Evolutionary conservation across 495 filamentous ascomycete genomes (phyloP).

Genomic region (Daldinia bambusicola): DNA sequence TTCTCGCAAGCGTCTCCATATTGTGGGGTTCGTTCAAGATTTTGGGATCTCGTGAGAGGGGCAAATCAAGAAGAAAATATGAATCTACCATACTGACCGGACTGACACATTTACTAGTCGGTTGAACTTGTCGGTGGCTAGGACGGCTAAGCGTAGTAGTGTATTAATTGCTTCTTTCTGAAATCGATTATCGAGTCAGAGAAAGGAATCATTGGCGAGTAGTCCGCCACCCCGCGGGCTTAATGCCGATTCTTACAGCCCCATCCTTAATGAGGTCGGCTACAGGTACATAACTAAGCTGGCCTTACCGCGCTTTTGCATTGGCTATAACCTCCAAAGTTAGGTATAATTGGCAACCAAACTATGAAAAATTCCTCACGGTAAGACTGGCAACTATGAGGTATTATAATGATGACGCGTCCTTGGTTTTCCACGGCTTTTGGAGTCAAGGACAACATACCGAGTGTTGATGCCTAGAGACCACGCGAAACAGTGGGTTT

Average conservation of each 20-base stretch:
- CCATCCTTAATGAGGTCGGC: slow-evolving; percentile 7
- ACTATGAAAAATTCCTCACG: background rate
- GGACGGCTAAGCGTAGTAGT: slow-evolving; percentile 8
- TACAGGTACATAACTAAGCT: background rate
- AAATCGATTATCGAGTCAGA: slow-evolving; percentile 12
- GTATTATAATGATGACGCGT: slow-evolving; percentile 26
- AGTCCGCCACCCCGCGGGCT: slow-evolving; percentile 5
- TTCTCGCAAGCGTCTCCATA: slow-evolving; percentile 30
- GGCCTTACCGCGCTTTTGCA: background rate
- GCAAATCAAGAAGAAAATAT: slow-evolving; percentile 7
- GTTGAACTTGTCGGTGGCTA: background rate
- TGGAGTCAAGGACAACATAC: background rate
- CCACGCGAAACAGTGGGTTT: slow-evolving; percentile 6
- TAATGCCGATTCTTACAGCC: slow-evolving; percentile 13
- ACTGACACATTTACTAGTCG: background rate
- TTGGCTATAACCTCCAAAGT: background rate
- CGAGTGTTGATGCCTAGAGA: slow-evolving; percentile 1
- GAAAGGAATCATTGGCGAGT: background rate
- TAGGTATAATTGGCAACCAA: background rate
- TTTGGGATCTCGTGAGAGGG: slow-evolving; percentile 29
- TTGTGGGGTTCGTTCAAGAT: slow-evolving; percentile 39
- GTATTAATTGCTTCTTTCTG: slow-evolving; percentile 7
- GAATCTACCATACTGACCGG: slow-evolving; percentile 6
- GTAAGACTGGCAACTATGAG: slow-evolving; percentile 8
- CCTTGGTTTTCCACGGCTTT: slow-evolving; percentile 2